Percentiles rank a stretch among this genome's conserved stretches.
phyloP scores from a whole-genome alignment of 2,329 filamentous ascomycete genomes.

The Sclerotinia sclerotiorum region DNA sequence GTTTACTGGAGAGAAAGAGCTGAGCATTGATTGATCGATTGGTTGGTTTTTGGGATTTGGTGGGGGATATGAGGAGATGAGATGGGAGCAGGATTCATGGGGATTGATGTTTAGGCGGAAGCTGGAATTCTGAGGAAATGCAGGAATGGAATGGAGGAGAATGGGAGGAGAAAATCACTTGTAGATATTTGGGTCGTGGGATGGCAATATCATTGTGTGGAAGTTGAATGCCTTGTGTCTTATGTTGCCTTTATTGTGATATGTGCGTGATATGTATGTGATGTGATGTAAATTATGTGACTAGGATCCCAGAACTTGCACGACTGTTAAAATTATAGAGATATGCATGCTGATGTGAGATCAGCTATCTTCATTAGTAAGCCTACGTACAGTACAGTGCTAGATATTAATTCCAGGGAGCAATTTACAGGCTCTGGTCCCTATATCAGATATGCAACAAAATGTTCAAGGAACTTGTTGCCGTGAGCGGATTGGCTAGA shows the following conservation, averaged over 20 bases:
- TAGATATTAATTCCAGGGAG: too few species aligned
- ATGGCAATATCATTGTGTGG: conserved; percentile 15
- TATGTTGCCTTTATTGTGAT: neutral
- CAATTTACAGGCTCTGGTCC: neutral
- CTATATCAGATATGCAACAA: neutral
- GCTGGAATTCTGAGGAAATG: neutral
- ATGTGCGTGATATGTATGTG: neutral
- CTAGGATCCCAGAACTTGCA: neutral
- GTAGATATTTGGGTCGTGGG: conserved; percentile 1
- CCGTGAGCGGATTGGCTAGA: neutral
- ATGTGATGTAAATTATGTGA: neutral
- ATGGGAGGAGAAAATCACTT: neutral
- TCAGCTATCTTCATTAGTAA: neutral
- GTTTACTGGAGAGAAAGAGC: neutral
- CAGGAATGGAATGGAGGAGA: neutral
- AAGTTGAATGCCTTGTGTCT: neutral
- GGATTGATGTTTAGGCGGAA: too few species aligned
- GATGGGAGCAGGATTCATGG: too few species aligned
- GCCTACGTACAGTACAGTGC: neutral
- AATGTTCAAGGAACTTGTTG: too few species aligned
- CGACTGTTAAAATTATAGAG: neutral
- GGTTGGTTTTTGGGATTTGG: neutral
- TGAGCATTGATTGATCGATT: neutral
- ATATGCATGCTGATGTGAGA: neutral
- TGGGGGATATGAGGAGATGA: neutral